A percentile compares a stretch with the other conserved stretches of the same genome.
Conservation (phyloP, 2,329 filamentous ascomycete genomes). For the Lachnellula hyalina region DNA sequence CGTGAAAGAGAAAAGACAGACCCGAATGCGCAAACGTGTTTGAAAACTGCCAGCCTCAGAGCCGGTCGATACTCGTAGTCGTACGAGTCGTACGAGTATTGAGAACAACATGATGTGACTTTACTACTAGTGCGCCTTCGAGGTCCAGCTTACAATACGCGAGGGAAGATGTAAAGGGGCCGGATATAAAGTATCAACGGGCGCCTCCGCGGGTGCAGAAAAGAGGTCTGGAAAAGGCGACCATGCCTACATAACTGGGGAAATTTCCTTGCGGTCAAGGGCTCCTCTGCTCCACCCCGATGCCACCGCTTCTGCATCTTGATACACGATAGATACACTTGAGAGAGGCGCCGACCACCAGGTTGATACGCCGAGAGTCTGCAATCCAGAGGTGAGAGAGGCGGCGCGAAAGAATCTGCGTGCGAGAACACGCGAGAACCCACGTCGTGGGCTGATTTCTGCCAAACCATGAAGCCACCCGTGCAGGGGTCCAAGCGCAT, state of each 20-base stretch:
- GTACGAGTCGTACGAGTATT: slow-evolving; percentile 15
- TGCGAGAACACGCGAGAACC: slow-evolving; percentile 13
- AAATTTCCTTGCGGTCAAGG: not conserved
- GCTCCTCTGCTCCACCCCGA: too few species aligned
- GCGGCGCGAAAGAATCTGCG: not conserved
- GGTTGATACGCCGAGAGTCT: too few species aligned
- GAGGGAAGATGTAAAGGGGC: not conserved
- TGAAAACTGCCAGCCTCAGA: slow-evolving; percentile 12
- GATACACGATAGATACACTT: too few species aligned
- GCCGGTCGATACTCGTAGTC: slow-evolving; percentile 22
- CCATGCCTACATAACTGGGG: too few species aligned
- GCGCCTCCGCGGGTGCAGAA: slow-evolving; percentile 6
- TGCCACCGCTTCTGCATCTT: too few species aligned
- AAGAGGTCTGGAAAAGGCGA: not conserved
- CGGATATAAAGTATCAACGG: slow-evolving; percentile 10
- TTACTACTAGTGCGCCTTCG: slow-evolving; percentile 5
- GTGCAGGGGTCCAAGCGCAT: not conserved
- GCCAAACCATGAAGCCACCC: not conserved
- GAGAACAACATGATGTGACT: slow-evolving; percentile 15
- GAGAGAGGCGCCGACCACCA: too few species aligned
- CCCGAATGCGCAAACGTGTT: slow-evolving; percentile 9
- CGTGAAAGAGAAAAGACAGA: not conserved
- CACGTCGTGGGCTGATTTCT: slow-evolving; percentile 20
- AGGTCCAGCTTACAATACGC: not conserved
- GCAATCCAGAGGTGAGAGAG: too few species aligned